Evolutionary conservation across 495 filamentous ascomycete genomes (phyloP).

Genomic region (Lepidopterella palustris): DNA sequence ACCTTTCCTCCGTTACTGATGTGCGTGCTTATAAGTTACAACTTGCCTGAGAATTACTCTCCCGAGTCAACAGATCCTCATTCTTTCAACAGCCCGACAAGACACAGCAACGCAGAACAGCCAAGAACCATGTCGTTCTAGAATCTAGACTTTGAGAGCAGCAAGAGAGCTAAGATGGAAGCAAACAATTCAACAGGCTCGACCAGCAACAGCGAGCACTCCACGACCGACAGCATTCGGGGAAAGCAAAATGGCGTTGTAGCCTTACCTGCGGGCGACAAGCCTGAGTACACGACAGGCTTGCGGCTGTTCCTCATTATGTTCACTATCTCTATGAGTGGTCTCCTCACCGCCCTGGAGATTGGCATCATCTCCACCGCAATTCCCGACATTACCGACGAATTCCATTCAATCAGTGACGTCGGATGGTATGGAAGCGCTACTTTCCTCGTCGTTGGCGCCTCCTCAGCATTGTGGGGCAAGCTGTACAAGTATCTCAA

Average conservation of each 20-base stretch:
- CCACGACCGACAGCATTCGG: neutral
- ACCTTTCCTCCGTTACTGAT: neutral
- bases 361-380: constrained; percentile 17
- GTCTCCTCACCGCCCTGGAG: constrained; percentile 10
- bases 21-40: constrained; percentile 1
- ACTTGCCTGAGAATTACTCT: neutral
- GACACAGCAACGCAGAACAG: neutral
- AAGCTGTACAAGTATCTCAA: constrained; percentile 13
- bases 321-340: constrained; percentile 9
- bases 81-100: constrained; percentile 4
- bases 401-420: constrained; percentile 13
- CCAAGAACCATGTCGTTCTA: constrained; percentile 5
- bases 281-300: constrained; percentile 10
- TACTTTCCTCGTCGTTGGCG: constrained; percentile 1
- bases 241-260: constrained; percentile 5
- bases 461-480: neutral
- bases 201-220: constrained; percentile 4
- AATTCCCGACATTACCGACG: constrained; percentile 15
- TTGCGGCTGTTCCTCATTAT: constrained; percentile 9
- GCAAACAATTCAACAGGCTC: constrained; percentile 5
- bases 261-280: neutral
- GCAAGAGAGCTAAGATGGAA: constrained; percentile 7
- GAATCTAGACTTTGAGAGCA: constrained; percentile 4
- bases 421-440: constrained; percentile 17
- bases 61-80: neutral